These are phyloP conservation scores for Rhodotorula sp. DNA, from an alignment of 1,284 basidiomycete species.

Conservation along the genomic window DNA sequence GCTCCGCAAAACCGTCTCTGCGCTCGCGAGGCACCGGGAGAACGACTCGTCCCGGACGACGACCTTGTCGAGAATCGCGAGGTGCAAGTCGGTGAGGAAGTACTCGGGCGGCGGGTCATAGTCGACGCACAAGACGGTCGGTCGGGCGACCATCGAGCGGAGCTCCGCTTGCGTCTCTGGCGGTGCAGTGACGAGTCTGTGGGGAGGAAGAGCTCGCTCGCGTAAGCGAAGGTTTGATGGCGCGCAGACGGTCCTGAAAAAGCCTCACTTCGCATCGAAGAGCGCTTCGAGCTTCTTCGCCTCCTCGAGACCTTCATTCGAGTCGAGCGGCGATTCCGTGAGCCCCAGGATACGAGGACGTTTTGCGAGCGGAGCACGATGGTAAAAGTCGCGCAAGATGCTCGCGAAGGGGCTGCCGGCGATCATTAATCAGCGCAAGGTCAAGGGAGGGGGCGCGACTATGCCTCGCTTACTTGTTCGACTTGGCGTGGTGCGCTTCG, in stretches of 20 bases:
- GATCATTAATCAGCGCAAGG: not conserved
- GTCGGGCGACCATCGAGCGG: conserved; percentile 9
- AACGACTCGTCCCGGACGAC: conserved; percentile 9
- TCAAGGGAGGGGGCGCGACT: not conserved
- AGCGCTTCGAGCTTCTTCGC: conserved; percentile 13
- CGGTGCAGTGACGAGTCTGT: conserved; percentile 20
- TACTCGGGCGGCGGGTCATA: conserved; percentile 8
- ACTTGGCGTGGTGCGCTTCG: conserved; percentile 37
- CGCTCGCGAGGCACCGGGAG: not conserved
- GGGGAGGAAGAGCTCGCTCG: too few relatives aligned
- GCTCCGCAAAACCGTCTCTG: not conserved
- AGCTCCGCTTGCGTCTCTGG: conserved; percentile 15
- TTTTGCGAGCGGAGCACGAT: conserved; percentile 1
- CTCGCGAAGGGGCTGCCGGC: conserved; percentile 15
- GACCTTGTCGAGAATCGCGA: not conserved
- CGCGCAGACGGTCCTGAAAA: not conserved
- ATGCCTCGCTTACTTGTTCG: conserved; percentile 30
- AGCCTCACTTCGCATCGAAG: conserved; percentile 15
- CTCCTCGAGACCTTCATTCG: conserved; percentile 11
- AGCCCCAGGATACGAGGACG: conserved; percentile 36
- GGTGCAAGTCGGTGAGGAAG: not conserved
- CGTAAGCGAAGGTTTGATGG: too few relatives aligned
- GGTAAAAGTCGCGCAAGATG: conserved; percentile 27
- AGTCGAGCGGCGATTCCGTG: conserved; percentile 35
- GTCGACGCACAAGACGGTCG: conserved; percentile 1